Evolutionary conservation across 208 protist genomes (phyloP), one percentile per base, ranked within the genome.

Genomic region (Wallacemonas collosoma): DNA sequence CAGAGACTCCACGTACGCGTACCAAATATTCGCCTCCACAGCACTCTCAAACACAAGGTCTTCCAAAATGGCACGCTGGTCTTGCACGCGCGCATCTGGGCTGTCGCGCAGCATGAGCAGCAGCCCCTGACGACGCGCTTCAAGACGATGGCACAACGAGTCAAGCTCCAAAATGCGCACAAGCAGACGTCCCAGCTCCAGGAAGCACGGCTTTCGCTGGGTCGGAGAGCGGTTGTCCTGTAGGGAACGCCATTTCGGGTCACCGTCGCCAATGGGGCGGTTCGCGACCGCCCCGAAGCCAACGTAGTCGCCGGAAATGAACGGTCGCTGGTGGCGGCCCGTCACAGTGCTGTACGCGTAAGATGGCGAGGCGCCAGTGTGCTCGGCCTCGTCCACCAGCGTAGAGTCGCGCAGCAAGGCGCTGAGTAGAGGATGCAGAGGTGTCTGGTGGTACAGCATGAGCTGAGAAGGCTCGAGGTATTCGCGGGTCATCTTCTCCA

Each of bases 401-500:
- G 85, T 72, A 3, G 87, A 90, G 54, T 79, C 75, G 38, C 93
- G 87, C 41, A 94, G 71, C 54, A 93, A 65, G 3, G 87, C 91
- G 45, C 51, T 75, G 3, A 94, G 83, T 1, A 96, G 75, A 36
- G 91, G 91, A 63, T 91, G 87, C 60, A 96, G 71, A 2, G 75
- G 69, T 0, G 86, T 92, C 51, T 94, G 91, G 65, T 93, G 82
- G 73, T 93, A 94, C 55, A 96, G 35, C 89, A 96, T 94, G 14
- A 96, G 77, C 68, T 90, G 81, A 0, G 79, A 86, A 7, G 91
- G 91, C 72, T 96, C 88, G 14, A 92, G 43, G 56, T 85, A 82
- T 54, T 94, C 85, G 41, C 71, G 68, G 36, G 85, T 92, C 82
- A 96, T 92, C 70, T 87, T 90, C 41, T 82, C 70, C 47, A 96